Evolutionary conservation across 371 early-diverging fungal species (phyloP).

Genomic region (Mortierella sp.): DNA sequence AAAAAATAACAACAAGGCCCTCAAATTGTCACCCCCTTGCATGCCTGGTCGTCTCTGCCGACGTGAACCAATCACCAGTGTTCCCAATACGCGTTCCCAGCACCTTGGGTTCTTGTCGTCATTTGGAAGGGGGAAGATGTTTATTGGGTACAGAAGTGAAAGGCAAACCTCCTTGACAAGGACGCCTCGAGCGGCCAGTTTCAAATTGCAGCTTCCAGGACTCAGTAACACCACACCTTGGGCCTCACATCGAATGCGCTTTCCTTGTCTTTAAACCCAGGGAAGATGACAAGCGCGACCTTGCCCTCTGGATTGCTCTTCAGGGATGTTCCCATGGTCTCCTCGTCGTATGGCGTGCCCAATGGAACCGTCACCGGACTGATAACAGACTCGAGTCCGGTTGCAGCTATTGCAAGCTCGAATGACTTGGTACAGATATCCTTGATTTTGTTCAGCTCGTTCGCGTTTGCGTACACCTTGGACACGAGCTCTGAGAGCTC

Average conservation of each 20-base stretch:
- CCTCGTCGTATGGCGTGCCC: conserved; percentile 42
- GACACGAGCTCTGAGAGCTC: conserved; percentile 51
- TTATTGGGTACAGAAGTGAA: not conserved
- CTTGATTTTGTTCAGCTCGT: conserved; percentile 59
- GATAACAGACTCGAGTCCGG: conserved; percentile 68
- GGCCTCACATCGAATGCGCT: conserved; percentile 38
- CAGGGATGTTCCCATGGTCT: conserved; percentile 40
- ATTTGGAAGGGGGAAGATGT: too few relatives aligned
- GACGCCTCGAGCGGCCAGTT: not conserved
- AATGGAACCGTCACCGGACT: conserved; percentile 30
- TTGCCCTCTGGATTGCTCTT: conserved; percentile 51
- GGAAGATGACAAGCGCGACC: conserved; percentile 49
- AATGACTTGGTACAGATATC: conserved; percentile 67
- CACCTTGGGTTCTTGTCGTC: too few relatives aligned
- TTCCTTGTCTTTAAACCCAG: conserved; percentile 32
- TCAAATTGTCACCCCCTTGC: too few relatives aligned
- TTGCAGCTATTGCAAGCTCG: conserved; percentile 64
- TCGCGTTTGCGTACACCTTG: conserved; percentile 47
- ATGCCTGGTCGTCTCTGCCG: too few relatives aligned
- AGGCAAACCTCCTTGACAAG: not conserved
- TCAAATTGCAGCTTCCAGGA: not conserved
- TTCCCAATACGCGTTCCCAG: too few relatives aligned
- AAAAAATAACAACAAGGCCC: too few relatives aligned
- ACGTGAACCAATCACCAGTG: too few relatives aligned
- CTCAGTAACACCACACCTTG: conserved; percentile 50